These are phyloP conservation scores for Chloranthus sessilifolius DNA, from an alignment of 164 flowering plant species.

Conservation along the genomic window DNA sequence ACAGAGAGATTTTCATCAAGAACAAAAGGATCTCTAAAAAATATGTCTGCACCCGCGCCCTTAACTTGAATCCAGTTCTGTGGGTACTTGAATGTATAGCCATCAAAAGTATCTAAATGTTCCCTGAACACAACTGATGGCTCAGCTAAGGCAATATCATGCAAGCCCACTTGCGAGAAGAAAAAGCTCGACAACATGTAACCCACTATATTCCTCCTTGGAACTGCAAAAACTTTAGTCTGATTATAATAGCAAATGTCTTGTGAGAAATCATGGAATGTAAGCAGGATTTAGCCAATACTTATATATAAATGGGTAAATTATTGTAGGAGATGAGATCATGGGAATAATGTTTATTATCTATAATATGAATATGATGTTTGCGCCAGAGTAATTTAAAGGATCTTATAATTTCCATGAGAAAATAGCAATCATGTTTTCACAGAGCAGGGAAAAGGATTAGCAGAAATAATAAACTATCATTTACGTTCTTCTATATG, in stretches of 20 bases:
- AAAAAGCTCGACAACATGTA: constrained; percentile 50
- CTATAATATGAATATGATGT: background rate
- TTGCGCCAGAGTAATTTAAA: background rate
- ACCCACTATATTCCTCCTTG: constrained; percentile 59
- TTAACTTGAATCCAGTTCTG: constrained; percentile 88
- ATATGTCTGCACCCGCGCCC: constrained; percentile 94
- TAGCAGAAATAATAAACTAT: too few relatives aligned
- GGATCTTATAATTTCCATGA: background rate
- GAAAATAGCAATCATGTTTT: too few relatives aligned
- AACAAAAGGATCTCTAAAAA: constrained; percentile 79
- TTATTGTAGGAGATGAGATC: background rate
- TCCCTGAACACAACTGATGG: constrained; percentile 63
- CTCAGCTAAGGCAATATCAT: constrained; percentile 33
- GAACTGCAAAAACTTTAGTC: constrained; percentile 72
- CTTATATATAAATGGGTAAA: background rate
- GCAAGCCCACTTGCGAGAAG: constrained; percentile 27
- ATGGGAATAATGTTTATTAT: background rate
- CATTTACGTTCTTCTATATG: too few relatives aligned
- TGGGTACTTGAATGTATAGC: constrained; percentile 81
- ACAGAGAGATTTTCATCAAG: constrained; percentile 93
- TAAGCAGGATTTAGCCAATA: background rate
- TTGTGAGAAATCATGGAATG: constrained; percentile 12
- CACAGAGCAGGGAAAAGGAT: too few relatives aligned
- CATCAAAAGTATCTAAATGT: constrained; percentile 87
- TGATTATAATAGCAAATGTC: constrained; percentile 30